Evolutionary conservation across 2,329 filamentous ascomycete species (phyloP), one percentile per base, ranked within the genome.

Genomic region (Phoma sp.): DNA sequence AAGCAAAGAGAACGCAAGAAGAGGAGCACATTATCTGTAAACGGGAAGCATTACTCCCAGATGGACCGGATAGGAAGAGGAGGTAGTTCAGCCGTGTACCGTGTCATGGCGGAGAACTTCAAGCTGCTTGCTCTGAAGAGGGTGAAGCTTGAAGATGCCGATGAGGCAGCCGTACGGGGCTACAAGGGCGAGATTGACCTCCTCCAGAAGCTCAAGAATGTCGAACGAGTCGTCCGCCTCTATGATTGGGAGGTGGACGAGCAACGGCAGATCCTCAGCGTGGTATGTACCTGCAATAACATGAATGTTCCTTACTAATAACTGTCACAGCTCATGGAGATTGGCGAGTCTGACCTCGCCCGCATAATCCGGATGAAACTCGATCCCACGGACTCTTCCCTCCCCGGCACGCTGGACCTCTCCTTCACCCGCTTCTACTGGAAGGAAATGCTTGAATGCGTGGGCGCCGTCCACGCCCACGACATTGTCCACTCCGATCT

Each of bases 381-480:
- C 82, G 73, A 76, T 53, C 66, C 68, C 3, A 67, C 69, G 12
- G 85, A 89, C 47, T 85, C 90, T 32, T 50, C 46, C 7, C 52
- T 57, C 12, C 63, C 65, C 7, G 65, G 63, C 46, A 85, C 83
- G 55, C 89, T 99, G 56, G 95, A 99, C 71, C 84, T 91, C 1
- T 90, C 89, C 47, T 97, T 98, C 74, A 92, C 95, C 11, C 89
- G 95, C n/a, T 96, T 91, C 77, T 96, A 96, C 80, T 99, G 95
- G 95, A 95, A 96, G 75, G 95, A 99, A 77, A 99, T 99, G 95
- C 87, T 99, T 15, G 92, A 96, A 74, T 98, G 95, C 72, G 86
- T 99, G 5, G 86, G 91, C 63, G 86, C 93, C 0, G 92, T 99
- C 1, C 95, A 99, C 72, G 85, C 89, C 11, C 83, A 89, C 72